A percentile compares a stretch with the other conserved stretches of the same genome.
phyloP scores from a whole-genome alignment of 441 rosid species.

The Populus hybrid region DNA sequence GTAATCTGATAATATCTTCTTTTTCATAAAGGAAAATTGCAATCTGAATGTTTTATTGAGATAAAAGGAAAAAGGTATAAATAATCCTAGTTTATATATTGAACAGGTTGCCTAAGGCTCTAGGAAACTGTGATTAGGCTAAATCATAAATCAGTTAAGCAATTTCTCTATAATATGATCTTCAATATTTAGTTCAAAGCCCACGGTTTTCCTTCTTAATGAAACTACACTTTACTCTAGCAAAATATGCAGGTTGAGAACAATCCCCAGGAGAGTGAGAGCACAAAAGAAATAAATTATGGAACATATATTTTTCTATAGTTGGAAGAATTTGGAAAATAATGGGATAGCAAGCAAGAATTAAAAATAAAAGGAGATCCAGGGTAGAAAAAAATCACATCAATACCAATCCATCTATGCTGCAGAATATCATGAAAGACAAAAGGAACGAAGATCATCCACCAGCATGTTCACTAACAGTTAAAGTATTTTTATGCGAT shows the following conservation, averaged over 20 bases:
- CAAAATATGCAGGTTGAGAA: not conserved
- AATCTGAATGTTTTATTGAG: not conserved
- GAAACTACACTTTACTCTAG: not conserved
- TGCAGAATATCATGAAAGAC: not conserved
- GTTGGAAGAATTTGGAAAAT: too few species aligned
- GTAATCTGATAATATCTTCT: not conserved
- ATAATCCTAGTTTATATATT: constrained; percentile 2
- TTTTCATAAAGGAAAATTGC: too few species aligned
- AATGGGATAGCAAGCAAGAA: too few species aligned
- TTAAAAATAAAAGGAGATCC: too few species aligned
- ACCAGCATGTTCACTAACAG: not conserved
- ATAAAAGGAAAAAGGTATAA: constrained; percentile 3
- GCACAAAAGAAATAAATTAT: not conserved
- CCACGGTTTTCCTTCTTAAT: not conserved
- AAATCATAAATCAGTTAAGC: not conserved
- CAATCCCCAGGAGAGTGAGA: not conserved
- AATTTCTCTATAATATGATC: not conserved
- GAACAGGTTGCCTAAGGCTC: not conserved
- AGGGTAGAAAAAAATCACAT: too few species aligned
- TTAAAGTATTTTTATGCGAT: not conserved
- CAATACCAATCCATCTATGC: too few species aligned
- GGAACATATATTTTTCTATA: too few species aligned
- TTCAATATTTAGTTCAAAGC: not conserved
- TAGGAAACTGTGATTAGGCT: not conserved
- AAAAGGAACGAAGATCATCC: not conserved